Evolutionary conservation across 2,329 filamentous ascomycete species (phyloP).

Genomic region (Arthroderma sp.): DNA sequence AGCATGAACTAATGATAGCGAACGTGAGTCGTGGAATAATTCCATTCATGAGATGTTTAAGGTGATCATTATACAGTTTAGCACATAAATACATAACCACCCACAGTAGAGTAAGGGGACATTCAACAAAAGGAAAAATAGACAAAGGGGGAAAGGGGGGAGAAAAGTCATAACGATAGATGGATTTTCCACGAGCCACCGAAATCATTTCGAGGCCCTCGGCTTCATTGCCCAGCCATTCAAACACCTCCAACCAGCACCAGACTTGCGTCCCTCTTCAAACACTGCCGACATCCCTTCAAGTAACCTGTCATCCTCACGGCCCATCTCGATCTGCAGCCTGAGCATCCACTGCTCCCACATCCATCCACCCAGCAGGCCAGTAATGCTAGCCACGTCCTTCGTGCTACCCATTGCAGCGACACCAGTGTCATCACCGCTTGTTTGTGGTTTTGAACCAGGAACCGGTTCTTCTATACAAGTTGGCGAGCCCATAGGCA

Average conservation of each 20-base stretch:
- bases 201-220: slow-evolving; percentile 7
- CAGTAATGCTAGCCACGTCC: slow-evolving; percentile 60
- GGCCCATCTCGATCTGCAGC: slow-evolving; percentile 73
- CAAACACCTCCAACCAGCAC: slow-evolving; percentile 47
- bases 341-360: slow-evolving; percentile 96
- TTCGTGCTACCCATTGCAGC: slow-evolving; percentile 53
- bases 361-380: slow-evolving; percentile 71
- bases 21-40: too few species aligned
- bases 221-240: slow-evolving; percentile 48
- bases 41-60: too few species aligned
- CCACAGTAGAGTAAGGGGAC: too few species aligned
- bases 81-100: too few species aligned
- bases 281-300: slow-evolving; percentile 45
- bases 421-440: slow-evolving; percentile 30
- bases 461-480: slow-evolving; percentile 8
- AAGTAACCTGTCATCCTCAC: slow-evolving; percentile 41
- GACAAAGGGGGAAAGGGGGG: too few species aligned
- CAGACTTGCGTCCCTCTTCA: slow-evolving; percentile 46
- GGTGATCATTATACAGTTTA: too few species aligned
- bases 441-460: slow-evolving; percentile 38
- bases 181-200: too few species aligned
- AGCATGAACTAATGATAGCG: too few species aligned
- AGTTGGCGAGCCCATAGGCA: slow-evolving; percentile 56
- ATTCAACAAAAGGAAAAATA: too few species aligned
- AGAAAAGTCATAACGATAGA: too few species aligned